These are phyloP conservation scores for Neonectria neomacrospora DNA, from an alignment of 2,329 filamentous ascomycete genomes.

Conservation along the genomic window DNA sequence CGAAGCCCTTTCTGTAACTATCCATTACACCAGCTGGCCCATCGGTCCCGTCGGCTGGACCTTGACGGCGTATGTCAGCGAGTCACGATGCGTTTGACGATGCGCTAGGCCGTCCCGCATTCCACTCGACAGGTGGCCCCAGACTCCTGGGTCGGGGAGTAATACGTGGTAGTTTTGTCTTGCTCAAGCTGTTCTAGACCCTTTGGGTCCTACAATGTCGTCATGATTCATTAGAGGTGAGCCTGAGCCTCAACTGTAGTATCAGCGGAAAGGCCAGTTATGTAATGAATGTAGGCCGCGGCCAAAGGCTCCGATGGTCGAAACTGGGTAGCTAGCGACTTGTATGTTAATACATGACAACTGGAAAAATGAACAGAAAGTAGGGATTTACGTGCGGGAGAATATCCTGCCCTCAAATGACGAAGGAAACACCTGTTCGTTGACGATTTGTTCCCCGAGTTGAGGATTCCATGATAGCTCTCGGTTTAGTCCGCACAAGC, in stretches of 20 bases:
- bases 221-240: not conserved
- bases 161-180: not conserved
- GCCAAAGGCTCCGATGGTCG: not conserved
- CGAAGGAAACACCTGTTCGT: not conserved
- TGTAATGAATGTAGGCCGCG: not conserved
- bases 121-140: conserved; percentile 2
- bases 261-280: not conserved
- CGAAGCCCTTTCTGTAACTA: not conserved
- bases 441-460: not conserved
- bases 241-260: not conserved
- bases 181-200: not conserved
- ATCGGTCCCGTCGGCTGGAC: not conserved
- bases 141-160: not conserved
- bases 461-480: conserved; percentile 3
- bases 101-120: conserved; percentile 15
- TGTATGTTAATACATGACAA: not conserved
- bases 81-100: not conserved
- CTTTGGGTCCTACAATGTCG: not conserved
- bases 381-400: not conserved
- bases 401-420: not conserved
- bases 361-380: not conserved
- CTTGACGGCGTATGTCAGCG: not conserved
- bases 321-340: not conserved
- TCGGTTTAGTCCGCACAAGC: conserved; percentile 2
- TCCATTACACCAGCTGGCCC: not conserved